A percentile compares a stretch with the other conserved stretches of the same genome.
Evolutionary conservation across 352 stramenopile genomes (phyloP).

Genomic region (Phytophthora pluvialis): DNA sequence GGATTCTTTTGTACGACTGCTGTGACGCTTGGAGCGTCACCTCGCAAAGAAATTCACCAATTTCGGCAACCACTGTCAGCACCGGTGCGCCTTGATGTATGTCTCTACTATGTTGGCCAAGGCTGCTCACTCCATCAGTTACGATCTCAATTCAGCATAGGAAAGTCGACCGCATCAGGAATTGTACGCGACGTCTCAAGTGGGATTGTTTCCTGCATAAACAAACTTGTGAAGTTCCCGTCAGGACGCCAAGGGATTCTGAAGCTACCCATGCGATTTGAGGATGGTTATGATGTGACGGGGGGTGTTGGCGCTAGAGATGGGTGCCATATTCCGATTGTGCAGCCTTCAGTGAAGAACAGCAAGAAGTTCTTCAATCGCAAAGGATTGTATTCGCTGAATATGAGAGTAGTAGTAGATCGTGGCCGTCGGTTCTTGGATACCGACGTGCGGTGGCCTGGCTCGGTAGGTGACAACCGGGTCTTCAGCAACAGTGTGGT

Average conservation of each 20-base stretch:
- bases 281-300: constrained; percentile 5
- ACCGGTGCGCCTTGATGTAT: neutral
- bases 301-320: neutral
- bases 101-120: constrained; percentile 3
- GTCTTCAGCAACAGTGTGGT: constrained; percentile 6
- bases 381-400: constrained; percentile 11
- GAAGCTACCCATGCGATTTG: constrained; percentile 3
- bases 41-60: no score
- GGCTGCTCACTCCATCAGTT: constrained; percentile 4
- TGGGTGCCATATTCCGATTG: constrained; percentile 1
- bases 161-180: constrained; percentile 1
- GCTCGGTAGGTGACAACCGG: constrained; percentile 1
- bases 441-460: constrained; percentile 4
- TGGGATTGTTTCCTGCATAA: neutral
- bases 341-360: constrained; percentile 2
- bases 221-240: neutral
- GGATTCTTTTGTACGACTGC: no score
- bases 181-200: neutral
- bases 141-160: constrained; percentile 6
- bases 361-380: constrained; percentile 7
- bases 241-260: neutral
- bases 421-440: constrained; percentile 2
- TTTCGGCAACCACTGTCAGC: neutral
- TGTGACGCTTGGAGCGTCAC: no score
- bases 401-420: constrained; percentile 9